phyloP scores from a whole-genome alignment of 306 rosid genomes.

The Citrullus amarus region DNA sequence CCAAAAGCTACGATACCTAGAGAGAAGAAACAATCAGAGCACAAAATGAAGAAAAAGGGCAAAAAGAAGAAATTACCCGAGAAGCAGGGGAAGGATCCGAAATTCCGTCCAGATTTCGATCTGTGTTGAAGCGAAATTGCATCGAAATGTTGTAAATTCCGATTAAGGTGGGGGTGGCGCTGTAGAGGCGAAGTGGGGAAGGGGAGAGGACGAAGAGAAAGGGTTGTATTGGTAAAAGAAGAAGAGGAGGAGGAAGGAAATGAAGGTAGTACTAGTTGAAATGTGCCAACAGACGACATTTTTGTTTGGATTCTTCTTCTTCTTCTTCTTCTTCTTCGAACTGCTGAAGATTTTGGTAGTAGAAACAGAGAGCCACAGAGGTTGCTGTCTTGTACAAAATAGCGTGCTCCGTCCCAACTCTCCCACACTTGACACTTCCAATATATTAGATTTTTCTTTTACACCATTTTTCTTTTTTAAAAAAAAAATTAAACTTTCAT shows the following conservation, averaged over 20 bases:
- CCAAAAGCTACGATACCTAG: not conserved
- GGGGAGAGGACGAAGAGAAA: constrained; percentile 12
- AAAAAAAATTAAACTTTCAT: too few species aligned
- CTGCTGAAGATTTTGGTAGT: not conserved
- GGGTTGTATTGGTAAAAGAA: constrained; percentile 11
- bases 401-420: not conserved
- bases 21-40: not conserved
- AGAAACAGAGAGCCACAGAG: not conserved
- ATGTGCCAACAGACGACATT: constrained; percentile 30
- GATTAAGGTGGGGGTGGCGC: constrained; percentile 7
- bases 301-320: constrained; percentile 2
- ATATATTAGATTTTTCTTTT: too few species aligned
- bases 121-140: constrained; percentile 14
- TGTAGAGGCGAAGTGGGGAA: constrained; percentile 17
- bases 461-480: too few species aligned
- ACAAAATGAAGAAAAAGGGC: not conserved
- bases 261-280: constrained; percentile 17
- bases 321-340: not conserved
- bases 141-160: constrained; percentile 2
- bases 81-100: constrained; percentile 41
- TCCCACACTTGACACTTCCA: too few species aligned
- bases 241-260: constrained; percentile 16
- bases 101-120: constrained; percentile 11
- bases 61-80: constrained; percentile 34
- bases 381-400: not conserved